phyloP scores from a whole-genome alignment of 495 filamentous ascomycete genomes.

The Parmelia sp. region DNA sequence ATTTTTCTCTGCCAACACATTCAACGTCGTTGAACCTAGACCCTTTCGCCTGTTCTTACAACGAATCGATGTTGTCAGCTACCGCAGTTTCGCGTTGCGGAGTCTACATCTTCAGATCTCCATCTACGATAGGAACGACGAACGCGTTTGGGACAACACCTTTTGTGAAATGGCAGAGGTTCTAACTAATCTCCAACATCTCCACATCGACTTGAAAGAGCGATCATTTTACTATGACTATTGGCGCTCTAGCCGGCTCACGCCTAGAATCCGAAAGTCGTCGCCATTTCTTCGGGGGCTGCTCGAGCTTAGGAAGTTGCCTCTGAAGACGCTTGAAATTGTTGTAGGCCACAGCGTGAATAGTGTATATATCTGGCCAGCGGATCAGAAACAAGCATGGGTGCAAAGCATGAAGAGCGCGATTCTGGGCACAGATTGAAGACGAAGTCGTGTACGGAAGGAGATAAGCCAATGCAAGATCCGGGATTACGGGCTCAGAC shows the following conservation, averaged over 20 bases:
- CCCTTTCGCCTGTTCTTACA: not conserved
- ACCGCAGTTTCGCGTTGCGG: not conserved
- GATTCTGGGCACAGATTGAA: not conserved
- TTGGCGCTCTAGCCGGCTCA: no score
- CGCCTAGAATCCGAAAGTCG: no score
- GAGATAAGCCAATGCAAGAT: not conserved
- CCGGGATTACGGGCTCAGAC: not conserved
- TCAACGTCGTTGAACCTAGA: not conserved
- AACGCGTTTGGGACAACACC: not conserved
- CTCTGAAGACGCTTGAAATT: not conserved
- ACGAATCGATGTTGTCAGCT: not conserved
- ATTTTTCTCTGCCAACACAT: not conserved
- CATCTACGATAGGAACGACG: not conserved
- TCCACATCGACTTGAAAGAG: not conserved
- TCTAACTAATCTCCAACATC: not conserved
- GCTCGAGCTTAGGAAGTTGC: not conserved
- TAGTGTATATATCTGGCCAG: not conserved
- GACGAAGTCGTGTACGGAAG: not conserved
- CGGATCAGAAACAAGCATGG: not conserved
- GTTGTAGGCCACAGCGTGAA: no score
- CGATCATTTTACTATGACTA: no score
- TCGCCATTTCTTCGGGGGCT: not conserved
- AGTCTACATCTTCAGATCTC: not conserved
- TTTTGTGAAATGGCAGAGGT: not conserved
- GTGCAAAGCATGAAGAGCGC: not conserved